phyloP scores from a whole-genome alignment of 2,329 filamentous ascomycete species.

The Ophiostoma pallidulum region DNA sequence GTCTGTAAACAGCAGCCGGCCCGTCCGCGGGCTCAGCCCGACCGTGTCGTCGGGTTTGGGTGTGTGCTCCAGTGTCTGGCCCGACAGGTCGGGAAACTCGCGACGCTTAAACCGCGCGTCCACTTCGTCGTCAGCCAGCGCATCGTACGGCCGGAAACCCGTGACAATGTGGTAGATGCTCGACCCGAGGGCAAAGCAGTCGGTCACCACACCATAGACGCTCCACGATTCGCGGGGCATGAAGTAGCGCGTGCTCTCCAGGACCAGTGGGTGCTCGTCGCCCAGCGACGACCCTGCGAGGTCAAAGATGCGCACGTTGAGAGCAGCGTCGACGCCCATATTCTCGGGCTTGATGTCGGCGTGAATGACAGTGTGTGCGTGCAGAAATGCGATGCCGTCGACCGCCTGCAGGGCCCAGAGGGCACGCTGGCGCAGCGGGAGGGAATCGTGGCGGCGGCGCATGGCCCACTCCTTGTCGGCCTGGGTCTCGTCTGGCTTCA shows the following conservation, averaged over 20 bases:
- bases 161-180: constrained; percentile 7
- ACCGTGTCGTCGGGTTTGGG: too few relatives aligned
- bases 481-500: neutral
- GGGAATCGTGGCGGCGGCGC: neutral
- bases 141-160: neutral
- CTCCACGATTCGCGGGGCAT: neutral
- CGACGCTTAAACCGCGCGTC: neutral
- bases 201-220: neutral
- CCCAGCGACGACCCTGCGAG: neutral
- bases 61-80: neutral
- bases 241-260: constrained; percentile 1
- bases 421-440: neutral
- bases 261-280: neutral
- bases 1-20: neutral
- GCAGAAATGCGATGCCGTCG: neutral
- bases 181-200: constrained; percentile 2
- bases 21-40: neutral
- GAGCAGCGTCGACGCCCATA: constrained; percentile 1
- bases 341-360: constrained; percentile 8
- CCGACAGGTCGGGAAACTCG: constrained; percentile 1
- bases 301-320: constrained; percentile 5
- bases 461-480: neutral
- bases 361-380: constrained; percentile 7
- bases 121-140: neutral
- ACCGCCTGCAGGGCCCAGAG: neutral